Conservation (phyloP, 306 rosid genomes). For the barrel medic (Medicago truncatula) region DNA sequence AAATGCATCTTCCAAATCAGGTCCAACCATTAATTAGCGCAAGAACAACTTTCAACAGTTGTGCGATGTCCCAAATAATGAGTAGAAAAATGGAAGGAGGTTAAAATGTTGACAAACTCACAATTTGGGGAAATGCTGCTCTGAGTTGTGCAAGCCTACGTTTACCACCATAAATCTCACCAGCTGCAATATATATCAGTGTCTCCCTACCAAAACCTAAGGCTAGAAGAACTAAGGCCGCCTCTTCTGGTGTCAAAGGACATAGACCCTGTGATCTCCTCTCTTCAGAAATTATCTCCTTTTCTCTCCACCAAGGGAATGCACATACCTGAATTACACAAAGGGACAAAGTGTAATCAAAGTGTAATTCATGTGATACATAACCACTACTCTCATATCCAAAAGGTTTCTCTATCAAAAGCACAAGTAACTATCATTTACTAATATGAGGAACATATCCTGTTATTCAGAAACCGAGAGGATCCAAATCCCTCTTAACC, state of each 20-base stretch:
- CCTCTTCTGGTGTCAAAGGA: conserved; percentile 94
- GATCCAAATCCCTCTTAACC: no score
- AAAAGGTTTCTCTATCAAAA: no score
- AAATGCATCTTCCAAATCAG: conserved; percentile 19
- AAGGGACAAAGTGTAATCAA: conserved; percentile 16
- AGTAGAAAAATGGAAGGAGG: conserved; percentile 5
- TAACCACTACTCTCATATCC: no score
- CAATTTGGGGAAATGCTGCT: conserved; percentile 76
- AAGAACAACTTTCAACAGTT: conserved; percentile 20
- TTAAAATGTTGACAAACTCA: conserved; percentile 51
- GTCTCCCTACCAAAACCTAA: conserved; percentile 75
- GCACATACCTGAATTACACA: conserved; percentile 67
- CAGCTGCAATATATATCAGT: conserved; percentile 90
- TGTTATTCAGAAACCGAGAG: not conserved
- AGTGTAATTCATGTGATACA: no score
- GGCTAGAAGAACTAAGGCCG: conserved; percentile 72
- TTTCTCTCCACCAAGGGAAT: conserved; percentile 97
- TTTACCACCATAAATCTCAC: conserved; percentile 85
- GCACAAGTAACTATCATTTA: no score
- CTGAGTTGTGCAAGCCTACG: conserved; percentile 74
- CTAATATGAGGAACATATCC: not conserved
- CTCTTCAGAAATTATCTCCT: conserved; percentile 80
- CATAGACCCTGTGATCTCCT: conserved; percentile 86
- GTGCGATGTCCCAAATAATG: not conserved
- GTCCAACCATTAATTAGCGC: not conserved